These are phyloP conservation scores for Taiozyma sp. DNA, from an alignment of 1,139 yeast genomes.

Conservation along the genomic window DNA sequence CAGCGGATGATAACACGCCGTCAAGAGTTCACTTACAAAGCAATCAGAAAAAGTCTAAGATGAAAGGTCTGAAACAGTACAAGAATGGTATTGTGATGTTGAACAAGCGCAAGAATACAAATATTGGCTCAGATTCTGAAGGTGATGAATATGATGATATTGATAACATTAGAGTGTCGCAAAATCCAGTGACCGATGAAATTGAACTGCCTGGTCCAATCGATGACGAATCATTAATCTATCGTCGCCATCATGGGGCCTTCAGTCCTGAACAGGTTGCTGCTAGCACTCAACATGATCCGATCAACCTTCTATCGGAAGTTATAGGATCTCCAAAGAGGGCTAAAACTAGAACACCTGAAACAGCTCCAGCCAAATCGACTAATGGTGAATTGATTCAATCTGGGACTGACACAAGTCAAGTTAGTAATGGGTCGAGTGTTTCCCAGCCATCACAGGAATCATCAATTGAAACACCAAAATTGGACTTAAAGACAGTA, in stretches of 20 bases:
- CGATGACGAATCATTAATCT: neutral
- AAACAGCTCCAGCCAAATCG: neutral
- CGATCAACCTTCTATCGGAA: neutral
- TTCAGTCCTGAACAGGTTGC: neutral
- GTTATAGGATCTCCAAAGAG: neutral
- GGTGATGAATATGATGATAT: neutral
- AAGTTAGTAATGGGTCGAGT: neutral
- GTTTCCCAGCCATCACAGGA: neutral
- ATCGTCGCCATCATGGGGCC: neutral
- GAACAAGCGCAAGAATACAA: neutral
- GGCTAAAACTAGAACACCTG: neutral
- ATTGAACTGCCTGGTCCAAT: neutral
- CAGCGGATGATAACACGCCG: neutral
- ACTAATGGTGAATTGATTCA: neutral
- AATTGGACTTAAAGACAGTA: neutral
- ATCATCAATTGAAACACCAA: neutral
- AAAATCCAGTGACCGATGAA: neutral
- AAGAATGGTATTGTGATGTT: neutral
- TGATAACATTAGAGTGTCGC: neutral
- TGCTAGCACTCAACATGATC: neutral
- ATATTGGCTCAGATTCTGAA: neutral
- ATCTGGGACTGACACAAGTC: too few species aligned
- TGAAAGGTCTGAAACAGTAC: neutral
- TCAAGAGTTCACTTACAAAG: neutral
- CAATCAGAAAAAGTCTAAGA: neutral